Percentiles rank a stretch among this genome's conserved stretches.
phyloP scores from a whole-genome alignment of 2,329 filamentous ascomycete species.

The Diaporthe sp. region DNA sequence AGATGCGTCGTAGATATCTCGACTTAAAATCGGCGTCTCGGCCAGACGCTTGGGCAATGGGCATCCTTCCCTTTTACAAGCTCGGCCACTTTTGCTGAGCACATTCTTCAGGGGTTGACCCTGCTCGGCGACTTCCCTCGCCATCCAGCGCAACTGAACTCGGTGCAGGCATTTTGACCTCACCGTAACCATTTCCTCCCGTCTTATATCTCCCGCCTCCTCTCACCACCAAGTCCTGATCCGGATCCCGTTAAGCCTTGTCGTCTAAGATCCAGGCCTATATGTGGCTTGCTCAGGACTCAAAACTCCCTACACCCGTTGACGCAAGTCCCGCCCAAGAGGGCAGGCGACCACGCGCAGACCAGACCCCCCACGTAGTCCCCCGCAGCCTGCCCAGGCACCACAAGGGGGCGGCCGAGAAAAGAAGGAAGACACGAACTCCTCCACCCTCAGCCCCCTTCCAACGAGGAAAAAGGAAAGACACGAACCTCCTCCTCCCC shows the following conservation, averaged over 20 bases:
- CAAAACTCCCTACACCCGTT: background rate
- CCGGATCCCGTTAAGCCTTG: background rate
- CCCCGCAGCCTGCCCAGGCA: background rate
- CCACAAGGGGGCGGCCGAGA: background rate
- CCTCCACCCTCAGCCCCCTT: background rate
- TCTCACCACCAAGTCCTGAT: background rate
- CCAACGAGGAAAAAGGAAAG: background rate
- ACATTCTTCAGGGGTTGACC: background rate
- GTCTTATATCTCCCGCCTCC: background rate
- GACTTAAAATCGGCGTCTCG: background rate
- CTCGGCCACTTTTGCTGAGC: background rate
- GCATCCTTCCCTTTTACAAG: background rate
- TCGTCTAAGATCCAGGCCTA: background rate
- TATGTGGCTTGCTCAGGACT: background rate
- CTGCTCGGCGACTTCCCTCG: background rate
- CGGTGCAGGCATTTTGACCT: background rate
- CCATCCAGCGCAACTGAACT: background rate
- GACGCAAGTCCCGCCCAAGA: background rate
- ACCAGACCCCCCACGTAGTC: background rate
- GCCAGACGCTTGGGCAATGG: background rate
- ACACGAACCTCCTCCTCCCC: background rate
- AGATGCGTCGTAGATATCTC: background rate
- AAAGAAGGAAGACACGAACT: background rate
- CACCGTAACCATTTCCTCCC: background rate
- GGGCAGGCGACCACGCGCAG: background rate